Evolutionary conservation across 2,329 filamentous ascomycete species (phyloP).

Genomic region (Ceratocystis variospora): DNA sequence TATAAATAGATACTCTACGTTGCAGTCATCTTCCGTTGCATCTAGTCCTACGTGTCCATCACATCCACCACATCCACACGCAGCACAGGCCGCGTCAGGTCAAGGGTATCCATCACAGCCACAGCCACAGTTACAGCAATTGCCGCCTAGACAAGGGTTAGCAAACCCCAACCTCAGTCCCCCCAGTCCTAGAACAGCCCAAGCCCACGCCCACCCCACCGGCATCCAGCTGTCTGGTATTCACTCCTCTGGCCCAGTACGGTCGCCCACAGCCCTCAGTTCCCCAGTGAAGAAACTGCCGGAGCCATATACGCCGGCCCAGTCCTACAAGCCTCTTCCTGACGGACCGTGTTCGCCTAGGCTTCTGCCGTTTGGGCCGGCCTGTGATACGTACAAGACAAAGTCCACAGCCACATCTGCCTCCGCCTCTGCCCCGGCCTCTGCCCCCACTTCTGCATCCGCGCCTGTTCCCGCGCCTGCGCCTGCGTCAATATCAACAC

Average conservation of each 20-base stretch:
- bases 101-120: too few relatives aligned
- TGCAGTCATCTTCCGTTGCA: neutral
- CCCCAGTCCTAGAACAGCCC: neutral
- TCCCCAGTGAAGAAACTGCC: neutral
- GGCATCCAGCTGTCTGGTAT: too few relatives aligned
- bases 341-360: neutral
- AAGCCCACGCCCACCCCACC: too few relatives aligned
- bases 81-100: neutral
- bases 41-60: neutral
- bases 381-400: neutral
- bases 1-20: neutral
- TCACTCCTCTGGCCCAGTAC: neutral
- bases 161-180: neutral
- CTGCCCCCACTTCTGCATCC: too few relatives aligned
- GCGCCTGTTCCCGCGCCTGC: too few relatives aligned
- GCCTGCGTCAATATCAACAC: neutral
- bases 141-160: neutral
- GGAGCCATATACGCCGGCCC: constrained; percentile 10
- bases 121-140: too few relatives aligned
- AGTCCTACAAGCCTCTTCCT: constrained; percentile 9
- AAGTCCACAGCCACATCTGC: too few relatives aligned
- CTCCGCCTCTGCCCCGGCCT: too few relatives aligned
- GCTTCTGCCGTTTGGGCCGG: neutral
- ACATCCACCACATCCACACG: neutral
- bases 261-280: neutral